These are phyloP conservation scores for Mycena epipterygia DNA, from an alignment of 768 basidiomycete species.

Conservation along the genomic window DNA sequence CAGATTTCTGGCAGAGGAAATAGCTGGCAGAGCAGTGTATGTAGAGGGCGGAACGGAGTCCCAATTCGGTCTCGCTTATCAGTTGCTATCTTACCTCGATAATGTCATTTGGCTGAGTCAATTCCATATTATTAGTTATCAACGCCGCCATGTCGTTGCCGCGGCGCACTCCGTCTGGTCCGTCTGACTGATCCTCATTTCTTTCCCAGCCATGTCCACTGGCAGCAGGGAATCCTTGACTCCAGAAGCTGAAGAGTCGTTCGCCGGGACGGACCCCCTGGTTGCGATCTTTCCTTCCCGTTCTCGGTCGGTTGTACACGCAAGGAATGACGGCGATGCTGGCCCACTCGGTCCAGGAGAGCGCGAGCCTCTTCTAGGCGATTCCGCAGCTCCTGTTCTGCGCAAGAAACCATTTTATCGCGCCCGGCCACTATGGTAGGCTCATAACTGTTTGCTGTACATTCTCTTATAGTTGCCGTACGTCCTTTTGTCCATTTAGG, in stretches of 20 bases:
- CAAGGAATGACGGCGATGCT: background rate
- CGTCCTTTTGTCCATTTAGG: too few species aligned
- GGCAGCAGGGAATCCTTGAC: conserved; percentile 2
- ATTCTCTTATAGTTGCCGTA: too few species aligned
- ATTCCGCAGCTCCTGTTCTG: conserved; percentile 27
- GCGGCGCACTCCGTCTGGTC: conserved; percentile 2
- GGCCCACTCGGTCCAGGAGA: conserved; percentile 15
- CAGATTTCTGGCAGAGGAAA: too few species aligned
- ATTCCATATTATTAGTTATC: too few species aligned
- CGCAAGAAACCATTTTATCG: conserved; percentile 66
- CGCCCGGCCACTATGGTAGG: conserved; percentile 64
- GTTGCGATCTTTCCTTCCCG: conserved; percentile 34
- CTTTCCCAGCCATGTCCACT: conserved; percentile 22
- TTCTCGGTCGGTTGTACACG: conserved; percentile 22
- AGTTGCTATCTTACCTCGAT: too few species aligned
- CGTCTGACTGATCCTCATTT: conserved; percentile 8
- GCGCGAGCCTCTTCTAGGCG: conserved; percentile 34
- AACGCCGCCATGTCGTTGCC: background rate
- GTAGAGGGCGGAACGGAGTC: too few species aligned
- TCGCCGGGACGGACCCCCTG: conserved; percentile 23
- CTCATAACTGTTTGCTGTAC: background rate
- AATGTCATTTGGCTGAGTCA: background rate
- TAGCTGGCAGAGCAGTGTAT: too few species aligned
- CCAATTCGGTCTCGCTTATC: too few species aligned
- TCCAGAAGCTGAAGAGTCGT: conserved; percentile 7